phyloP scores from a whole-genome alignment of 108 stramenopile genomes.

The Nitzschia palea region DNA sequence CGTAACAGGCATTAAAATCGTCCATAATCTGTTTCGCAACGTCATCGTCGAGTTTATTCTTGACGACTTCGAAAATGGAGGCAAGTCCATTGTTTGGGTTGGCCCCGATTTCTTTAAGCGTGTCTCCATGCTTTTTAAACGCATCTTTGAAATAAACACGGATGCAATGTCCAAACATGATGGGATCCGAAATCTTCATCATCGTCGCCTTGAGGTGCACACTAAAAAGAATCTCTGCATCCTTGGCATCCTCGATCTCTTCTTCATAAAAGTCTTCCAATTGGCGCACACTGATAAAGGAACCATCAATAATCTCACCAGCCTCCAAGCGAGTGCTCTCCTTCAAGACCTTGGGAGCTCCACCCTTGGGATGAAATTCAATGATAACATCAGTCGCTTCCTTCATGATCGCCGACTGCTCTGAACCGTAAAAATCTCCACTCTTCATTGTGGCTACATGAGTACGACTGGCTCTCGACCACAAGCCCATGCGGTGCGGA shows the following conservation, averaged over 20 bases:
- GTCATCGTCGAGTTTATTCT: slow-evolving; percentile 51
- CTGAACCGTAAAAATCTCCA: slow-evolving; percentile 88
- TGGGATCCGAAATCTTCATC: slow-evolving; percentile 95
- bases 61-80: slow-evolving; percentile 64
- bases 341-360: slow-evolving; percentile 61
- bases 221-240: slow-evolving; percentile 72
- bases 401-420: slow-evolving; percentile 69
- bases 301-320: slow-evolving; percentile 89
- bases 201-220: slow-evolving; percentile 94
- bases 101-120: slow-evolving; percentile 80
- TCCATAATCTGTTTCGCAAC: slow-evolving; percentile 60
- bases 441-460: slow-evolving; percentile 91
- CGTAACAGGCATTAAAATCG: slow-evolving; percentile 86
- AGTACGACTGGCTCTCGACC: slow-evolving; percentile 78
- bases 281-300: slow-evolving; percentile 62
- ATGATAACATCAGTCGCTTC: slow-evolving; percentile 72
- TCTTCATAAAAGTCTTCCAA: slow-evolving; percentile 69
- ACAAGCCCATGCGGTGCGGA: slow-evolving; percentile 92
- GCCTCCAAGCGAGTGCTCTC: slow-evolving; percentile 58
- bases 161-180: slow-evolving; percentile 92
- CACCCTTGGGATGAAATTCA: slow-evolving; percentile 50
- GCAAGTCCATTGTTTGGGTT: slow-evolving; percentile 90
- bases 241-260: slow-evolving; percentile 88
- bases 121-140: slow-evolving; percentile 84
- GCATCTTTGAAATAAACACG: slow-evolving; percentile 86